Evolutionary conservation across 441 rosid genomes (phyloP).

Genomic region (Iberis amara): DNA sequence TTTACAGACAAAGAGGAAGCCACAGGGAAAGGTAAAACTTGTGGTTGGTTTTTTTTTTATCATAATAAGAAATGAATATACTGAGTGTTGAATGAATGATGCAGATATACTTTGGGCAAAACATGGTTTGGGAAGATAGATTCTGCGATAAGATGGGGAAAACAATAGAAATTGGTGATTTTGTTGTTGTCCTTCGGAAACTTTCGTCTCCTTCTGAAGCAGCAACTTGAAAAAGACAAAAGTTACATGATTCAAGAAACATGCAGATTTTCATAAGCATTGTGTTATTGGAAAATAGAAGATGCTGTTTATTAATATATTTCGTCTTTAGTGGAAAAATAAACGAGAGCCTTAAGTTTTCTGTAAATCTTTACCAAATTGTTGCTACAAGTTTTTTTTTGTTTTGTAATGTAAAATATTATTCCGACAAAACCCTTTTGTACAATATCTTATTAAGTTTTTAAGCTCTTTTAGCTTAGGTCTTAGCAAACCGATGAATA

Average conservation of each 20-base stretch:
- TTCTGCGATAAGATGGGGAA: constrained; percentile 32
- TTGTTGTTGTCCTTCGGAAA: constrained; percentile 42
- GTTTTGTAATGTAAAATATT: too few relatives aligned
- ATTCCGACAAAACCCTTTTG: too few relatives aligned
- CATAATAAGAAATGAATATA: neutral
- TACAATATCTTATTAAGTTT: too few relatives aligned
- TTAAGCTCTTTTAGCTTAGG: too few relatives aligned
- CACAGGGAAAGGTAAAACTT: neutral
- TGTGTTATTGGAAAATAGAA: neutral
- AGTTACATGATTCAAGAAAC: constrained; percentile 2
- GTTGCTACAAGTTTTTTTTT: too few relatives aligned
- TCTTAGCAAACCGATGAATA: too few relatives aligned
- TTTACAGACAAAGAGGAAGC: constrained; percentile 40
- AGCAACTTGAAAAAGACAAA: constrained; percentile 27
- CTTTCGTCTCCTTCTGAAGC: constrained; percentile 66
- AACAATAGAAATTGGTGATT: constrained; percentile 61
- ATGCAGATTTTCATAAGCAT: constrained; percentile 3
- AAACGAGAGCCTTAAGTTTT: too few relatives aligned
- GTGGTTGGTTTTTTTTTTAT: neutral
- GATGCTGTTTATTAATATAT: too few relatives aligned
- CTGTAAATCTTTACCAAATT: too few relatives aligned
- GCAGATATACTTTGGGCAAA: constrained; percentile 58
- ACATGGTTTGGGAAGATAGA: constrained; percentile 59
- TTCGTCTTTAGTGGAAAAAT: too few relatives aligned
- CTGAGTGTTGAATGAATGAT: neutral